A percentile compares a stretch with the other conserved stretches of the same genome.
Conservation (phyloP, 2,329 filamentous ascomycete species). For the Purpureocillium takamizusanense region DNA sequence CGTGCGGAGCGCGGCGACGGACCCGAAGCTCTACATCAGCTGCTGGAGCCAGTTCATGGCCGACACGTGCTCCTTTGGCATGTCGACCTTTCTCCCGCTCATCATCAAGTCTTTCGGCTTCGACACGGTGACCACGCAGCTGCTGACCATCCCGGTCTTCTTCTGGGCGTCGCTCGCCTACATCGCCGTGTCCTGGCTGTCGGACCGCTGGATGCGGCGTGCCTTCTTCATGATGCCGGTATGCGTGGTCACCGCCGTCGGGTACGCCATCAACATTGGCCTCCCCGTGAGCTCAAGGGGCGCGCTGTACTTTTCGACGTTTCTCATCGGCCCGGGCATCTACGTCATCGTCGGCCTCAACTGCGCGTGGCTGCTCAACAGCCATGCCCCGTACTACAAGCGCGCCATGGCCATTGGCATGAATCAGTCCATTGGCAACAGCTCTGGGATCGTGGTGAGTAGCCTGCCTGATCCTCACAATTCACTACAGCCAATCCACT, state of each 20-base stretch:
- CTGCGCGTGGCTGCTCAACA: conserved; percentile 37
- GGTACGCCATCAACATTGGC: conserved; percentile 16
- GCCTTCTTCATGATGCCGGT: conserved; percentile 11
- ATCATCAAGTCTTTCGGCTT: conserved; percentile 22
- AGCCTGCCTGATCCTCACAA: neutral
- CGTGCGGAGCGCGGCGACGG: conserved; percentile 6
- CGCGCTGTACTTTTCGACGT: conserved; percentile 10
- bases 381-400: conserved; percentile 35
- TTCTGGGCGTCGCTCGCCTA: conserved; percentile 42
- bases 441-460: conserved; percentile 33
- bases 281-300: conserved; percentile 6
- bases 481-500: neutral
- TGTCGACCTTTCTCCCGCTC: conserved; percentile 19
- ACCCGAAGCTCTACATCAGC: conserved; percentile 19
- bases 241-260: conserved; percentile 13
- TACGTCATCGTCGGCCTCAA: conserved; percentile 26
- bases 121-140: conserved; percentile 17
- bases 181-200: conserved; percentile 22
- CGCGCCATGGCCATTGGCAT: conserved; percentile 35
- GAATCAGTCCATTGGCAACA: conserved; percentile 36
- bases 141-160: conserved; percentile 23
- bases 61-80: conserved; percentile 17
- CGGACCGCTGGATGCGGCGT: conserved; percentile 11
- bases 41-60: conserved; percentile 18
- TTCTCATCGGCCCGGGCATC: conserved; percentile 14